Percentiles rank a stretch among this genome's conserved stretches.
phyloP scores from a whole-genome alignment of 257 asterid genomes.

The Linaria vulgaris region DNA sequence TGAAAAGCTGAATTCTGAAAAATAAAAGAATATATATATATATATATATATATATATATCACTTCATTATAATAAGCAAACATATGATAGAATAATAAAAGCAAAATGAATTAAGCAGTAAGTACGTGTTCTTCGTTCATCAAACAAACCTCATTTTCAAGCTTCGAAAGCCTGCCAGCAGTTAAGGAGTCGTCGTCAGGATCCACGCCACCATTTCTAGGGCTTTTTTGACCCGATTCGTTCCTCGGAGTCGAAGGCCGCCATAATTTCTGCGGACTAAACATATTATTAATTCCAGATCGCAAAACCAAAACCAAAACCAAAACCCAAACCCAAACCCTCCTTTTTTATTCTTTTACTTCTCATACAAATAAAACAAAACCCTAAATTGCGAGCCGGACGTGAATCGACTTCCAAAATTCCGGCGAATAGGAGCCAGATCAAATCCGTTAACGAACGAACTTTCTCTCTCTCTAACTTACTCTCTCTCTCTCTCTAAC shows the following conservation, averaged over 20 bases:
- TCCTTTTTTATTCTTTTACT: too few species aligned
- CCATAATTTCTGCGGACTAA: constrained; percentile 79
- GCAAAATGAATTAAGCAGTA: too few species aligned
- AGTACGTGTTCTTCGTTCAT: too few species aligned
- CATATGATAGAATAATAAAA: too few species aligned
- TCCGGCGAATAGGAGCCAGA: constrained; percentile 49
- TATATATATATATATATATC: too few species aligned
- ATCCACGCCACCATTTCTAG: constrained; percentile 39
- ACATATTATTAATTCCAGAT: constrained; percentile 52
- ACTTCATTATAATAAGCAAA: too few species aligned
- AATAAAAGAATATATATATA: too few species aligned
- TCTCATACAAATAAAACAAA: constrained; percentile 17
- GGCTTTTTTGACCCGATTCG: constrained; percentile 52
- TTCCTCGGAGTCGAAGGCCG: constrained; percentile 69
- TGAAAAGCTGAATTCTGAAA: too few species aligned
- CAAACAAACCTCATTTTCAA: constrained; percentile 92
- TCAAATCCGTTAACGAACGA: constrained; percentile 82
- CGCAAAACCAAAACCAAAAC: constrained; percentile 40
- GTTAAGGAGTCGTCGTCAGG: constrained; percentile 56
- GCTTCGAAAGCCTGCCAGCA: constrained; percentile 49
- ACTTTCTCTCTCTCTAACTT: constrained; percentile 42
- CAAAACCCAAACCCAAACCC: too few species aligned
- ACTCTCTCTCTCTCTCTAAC: constrained; percentile 45
- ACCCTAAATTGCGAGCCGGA: constrained; percentile 57
- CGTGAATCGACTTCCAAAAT: constrained; percentile 68